These are phyloP conservation scores for Zalerion maritima DNA, from an alignment of 495 filamentous ascomycete genomes.

Conservation along the genomic window DNA sequence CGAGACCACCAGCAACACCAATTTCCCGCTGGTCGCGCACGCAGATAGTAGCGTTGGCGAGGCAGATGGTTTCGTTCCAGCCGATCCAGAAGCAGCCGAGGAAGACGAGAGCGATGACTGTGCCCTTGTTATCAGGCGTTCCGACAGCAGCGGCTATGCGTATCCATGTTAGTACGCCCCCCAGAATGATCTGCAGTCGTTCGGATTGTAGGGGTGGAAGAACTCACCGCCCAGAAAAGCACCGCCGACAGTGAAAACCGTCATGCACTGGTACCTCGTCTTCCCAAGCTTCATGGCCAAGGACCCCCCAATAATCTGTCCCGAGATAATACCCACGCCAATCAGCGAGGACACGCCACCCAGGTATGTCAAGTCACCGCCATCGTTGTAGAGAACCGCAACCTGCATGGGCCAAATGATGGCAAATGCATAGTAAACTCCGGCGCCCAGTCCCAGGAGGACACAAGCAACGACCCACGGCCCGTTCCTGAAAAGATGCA, in stretches of 20 bases:
- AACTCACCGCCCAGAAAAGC: neutral
- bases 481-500: slow-evolving; percentile 18
- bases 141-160: neutral
- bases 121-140: neutral
- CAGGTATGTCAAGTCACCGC: neutral
- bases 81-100: slow-evolving; percentile 3
- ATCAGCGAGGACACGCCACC: neutral
- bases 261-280: neutral
- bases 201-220: neutral
- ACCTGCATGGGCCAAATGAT: slow-evolving; percentile 16
- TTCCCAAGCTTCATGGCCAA: neutral
- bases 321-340: slow-evolving; percentile 1
- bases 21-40: slow-evolving; percentile 18
- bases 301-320: slow-evolving; percentile 1
- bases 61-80: slow-evolving; percentile 2
- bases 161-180: too few species aligned
- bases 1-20: slow-evolving; percentile 26
- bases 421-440: slow-evolving; percentile 21
- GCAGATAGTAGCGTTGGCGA: slow-evolving; percentile 4
- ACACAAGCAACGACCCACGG: slow-evolving; percentile 15
- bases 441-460: slow-evolving; percentile 13
- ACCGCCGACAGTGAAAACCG: slow-evolving; percentile 3
- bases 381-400: slow-evolving; percentile 8
- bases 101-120: slow-evolving; percentile 1
- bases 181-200: neutral